Base-by-base conservation (phyloP, 306 rosid species). In the Cicer judaicum region DNA sequence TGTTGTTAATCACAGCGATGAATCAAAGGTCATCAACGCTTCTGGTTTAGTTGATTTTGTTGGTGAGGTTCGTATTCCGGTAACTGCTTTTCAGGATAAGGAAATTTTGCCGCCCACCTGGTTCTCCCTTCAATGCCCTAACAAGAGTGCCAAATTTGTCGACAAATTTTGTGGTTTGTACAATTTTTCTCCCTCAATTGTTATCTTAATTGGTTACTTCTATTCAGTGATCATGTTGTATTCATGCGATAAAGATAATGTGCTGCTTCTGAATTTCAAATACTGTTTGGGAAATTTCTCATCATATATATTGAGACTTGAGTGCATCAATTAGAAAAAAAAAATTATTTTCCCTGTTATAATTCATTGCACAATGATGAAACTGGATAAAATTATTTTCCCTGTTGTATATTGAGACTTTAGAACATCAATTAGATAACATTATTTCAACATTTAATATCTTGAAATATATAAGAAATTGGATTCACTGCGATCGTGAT, bases 91-190 rank as follows among this genome's bases (percentile, higher is more conserved):
- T 11, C 86, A 80, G 84, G 87, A 82, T 29, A 76, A 85, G 10
- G 87, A 77, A 16, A 85, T 87, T 44, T 77, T 91, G 81, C 89
- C 82, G 0, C 91, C 97, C 5, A 79, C 93, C 1, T 89, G 98
- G 98, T 90, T 88, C 78, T 76, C 87, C 46, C 79, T 93, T 73
- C 78, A 76, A 49, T 67, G 46, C 66, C 63, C 88, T 57, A 85
- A 82, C 74, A 64, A 34, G 65, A 13, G 70, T 57, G 89, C 84
- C 38, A 89, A 79, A 46, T 82, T 82, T 65, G 40, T 88, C 86
- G 73, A 74, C 69, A 81, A 59, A 77, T 84, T 85, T 49, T 84
- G 85, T 59, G 98, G 96, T 93, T 66, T 69, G 97, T 84, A 42
- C 3, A 24, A 21, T 21, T 21, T 66, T 52, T 52, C 14, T 71